Evolutionary conservation across 2,329 filamentous ascomycete genomes (phyloP).

Genomic region (Daldinia sp.): DNA sequence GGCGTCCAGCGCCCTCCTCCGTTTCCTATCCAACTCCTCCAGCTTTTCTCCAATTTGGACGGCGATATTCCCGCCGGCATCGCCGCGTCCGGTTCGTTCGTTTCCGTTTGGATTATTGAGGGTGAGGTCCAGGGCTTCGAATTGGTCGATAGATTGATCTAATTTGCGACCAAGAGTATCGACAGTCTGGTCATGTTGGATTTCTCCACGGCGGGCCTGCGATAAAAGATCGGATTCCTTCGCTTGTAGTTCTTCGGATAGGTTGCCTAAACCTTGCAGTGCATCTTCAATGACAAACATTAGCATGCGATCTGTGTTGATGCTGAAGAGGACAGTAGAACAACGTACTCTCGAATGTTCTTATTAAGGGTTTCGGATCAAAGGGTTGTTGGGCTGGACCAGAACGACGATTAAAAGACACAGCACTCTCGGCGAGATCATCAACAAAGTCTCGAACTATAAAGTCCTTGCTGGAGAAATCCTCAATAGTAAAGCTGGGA

Average conservation of each 20-base stretch:
- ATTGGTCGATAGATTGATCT: conserved; percentile 89
- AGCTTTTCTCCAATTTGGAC: conserved; percentile 94
- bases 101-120: conserved; percentile 69
- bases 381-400: conserved; percentile 72
- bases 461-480: conserved; percentile 90
- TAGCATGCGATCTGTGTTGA: conserved; percentile 28
- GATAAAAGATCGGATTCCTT: conserved; percentile 91
- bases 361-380: conserved; percentile 95
- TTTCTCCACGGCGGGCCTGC: conserved; percentile 88
- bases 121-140: conserved; percentile 86
- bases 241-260: conserved; percentile 85
- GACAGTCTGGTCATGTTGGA: conserved; percentile 89
- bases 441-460: conserved; percentile 99
- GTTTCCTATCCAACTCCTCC: conserved; percentile 92
- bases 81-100: conserved; percentile 58
- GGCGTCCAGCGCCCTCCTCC: conserved; percentile 88
- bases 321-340: not conserved
- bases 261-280: conserved; percentile 71
- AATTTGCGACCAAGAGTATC: conserved; percentile 88
- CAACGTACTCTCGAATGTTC: conserved; percentile 81
- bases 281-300: conserved; percentile 56
- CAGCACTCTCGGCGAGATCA: conserved; percentile 83
- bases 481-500: conserved; percentile 85
- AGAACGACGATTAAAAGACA: conserved; percentile 82
- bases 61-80: conserved; percentile 82